These are phyloP conservation scores for Zostera marina DNA, from an alignment of 116 monocot species.

Conservation along the genomic window DNA sequence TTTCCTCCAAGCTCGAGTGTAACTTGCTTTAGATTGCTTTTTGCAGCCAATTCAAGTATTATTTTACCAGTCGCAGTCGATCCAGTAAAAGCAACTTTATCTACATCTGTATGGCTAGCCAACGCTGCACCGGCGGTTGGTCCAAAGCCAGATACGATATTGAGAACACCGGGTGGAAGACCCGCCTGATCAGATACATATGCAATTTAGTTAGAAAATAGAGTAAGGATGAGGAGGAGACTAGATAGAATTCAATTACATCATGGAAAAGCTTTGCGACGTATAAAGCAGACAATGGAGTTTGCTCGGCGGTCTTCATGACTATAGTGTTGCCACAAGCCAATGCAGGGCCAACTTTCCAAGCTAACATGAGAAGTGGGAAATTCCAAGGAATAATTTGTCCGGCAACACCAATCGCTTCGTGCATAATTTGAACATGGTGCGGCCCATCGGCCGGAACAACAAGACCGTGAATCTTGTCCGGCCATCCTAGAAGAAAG, in stretches of 20 bases:
- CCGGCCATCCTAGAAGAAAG: slow-evolving; percentile 2
- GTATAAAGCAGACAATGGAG: slow-evolving; percentile 9
- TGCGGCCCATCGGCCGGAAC: slow-evolving; percentile 3
- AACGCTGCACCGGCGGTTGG: slow-evolving; percentile 65
- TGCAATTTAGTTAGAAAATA: not conserved
- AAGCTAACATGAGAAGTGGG: slow-evolving; percentile 6
- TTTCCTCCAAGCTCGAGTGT: slow-evolving; percentile 90
- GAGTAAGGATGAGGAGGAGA: too few relatives aligned
- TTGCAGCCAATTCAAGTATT: slow-evolving; percentile 66
- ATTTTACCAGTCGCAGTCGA: slow-evolving; percentile 67
- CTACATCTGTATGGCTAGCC: slow-evolving; percentile 60
- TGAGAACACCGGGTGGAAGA: slow-evolving; percentile 54
- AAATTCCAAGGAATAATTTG: slow-evolving; percentile 14
- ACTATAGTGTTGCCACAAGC: slow-evolving; percentile 10
- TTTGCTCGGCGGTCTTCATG: slow-evolving; percentile 12
- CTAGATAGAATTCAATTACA: not conserved
- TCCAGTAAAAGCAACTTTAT: slow-evolving; percentile 84
- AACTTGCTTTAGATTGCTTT: slow-evolving; percentile 78
- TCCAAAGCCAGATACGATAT: slow-evolving; percentile 61
- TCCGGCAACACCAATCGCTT: slow-evolving; percentile 8
- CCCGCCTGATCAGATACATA: slow-evolving; percentile 32
- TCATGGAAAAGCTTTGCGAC: slow-evolving; percentile 3
- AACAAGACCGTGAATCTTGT: slow-evolving; percentile 10
- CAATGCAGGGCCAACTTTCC: slow-evolving; percentile 13
- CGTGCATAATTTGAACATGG: slow-evolving; percentile 7